Percentiles rank a stretch among this genome's conserved stretches.
These are phyloP conservation scores for Podosphaera fusca DNA, from an alignment of 2,329 filamentous ascomycete species.

Conservation along the genomic window DNA sequence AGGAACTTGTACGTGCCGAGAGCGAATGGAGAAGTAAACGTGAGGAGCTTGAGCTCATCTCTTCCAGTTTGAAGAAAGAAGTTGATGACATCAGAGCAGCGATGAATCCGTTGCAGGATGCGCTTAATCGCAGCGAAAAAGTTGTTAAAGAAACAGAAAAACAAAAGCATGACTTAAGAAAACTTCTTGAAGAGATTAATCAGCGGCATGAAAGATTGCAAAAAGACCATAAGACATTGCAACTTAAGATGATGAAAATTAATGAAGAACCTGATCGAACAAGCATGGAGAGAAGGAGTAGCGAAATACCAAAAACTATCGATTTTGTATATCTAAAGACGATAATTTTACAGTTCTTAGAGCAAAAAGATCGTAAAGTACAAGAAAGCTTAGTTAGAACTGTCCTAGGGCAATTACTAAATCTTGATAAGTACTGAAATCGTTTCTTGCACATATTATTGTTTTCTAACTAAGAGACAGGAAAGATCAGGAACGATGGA, in stretches of 20 bases:
- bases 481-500: conserved; percentile 72
- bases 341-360: conserved; percentile 57
- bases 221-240: conserved; percentile 35
- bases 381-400: conserved; percentile 49
- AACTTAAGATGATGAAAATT: conserved; percentile 20
- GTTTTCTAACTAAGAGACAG: conserved; percentile 16
- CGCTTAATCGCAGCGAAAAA: conserved; percentile 69
- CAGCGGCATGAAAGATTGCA: conserved; percentile 57
- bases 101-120: conserved; percentile 53
- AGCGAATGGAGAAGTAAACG: conserved; percentile 50
- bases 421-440: conserved; percentile 46
- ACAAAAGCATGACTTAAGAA: conserved; percentile 44
- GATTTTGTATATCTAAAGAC: conserved; percentile 47
- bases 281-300: conserved; percentile 15
- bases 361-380: conserved; percentile 56
- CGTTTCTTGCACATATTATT: not conserved
- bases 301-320: conserved; percentile 8
- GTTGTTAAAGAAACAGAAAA: conserved; percentile 67
- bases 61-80: conserved; percentile 46
- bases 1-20: conserved; percentile 52
- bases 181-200: conserved; percentile 56
- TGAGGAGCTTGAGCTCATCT: conserved; percentile 51
- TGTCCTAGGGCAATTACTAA: conserved; percentile 51
- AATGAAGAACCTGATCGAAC: conserved; percentile 13
- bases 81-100: conserved; percentile 51